phyloP scores from a whole-genome alignment of 2,329 filamentous ascomycete species.

The Venturiaceae sp. region DNA sequence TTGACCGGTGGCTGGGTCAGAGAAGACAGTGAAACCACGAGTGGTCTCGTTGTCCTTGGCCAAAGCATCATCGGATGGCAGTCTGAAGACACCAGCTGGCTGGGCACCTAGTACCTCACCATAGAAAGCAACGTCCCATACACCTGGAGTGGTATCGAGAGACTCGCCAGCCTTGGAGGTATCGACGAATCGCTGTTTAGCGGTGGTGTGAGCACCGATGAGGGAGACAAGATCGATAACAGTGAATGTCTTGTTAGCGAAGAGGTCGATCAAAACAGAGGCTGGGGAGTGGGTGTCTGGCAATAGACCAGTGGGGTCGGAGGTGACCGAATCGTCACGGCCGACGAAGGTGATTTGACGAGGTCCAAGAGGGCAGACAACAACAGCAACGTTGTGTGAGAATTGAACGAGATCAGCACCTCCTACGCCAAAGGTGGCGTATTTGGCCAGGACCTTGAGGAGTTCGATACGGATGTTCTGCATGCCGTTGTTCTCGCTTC shows the following conservation, averaged over 20 bases:
- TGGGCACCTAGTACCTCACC: not conserved
- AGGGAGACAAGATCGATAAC: conserved; percentile 43
- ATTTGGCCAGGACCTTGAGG: conserved; percentile 26
- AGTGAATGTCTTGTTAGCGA: conserved; percentile 41
- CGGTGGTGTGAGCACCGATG: conserved; percentile 43
- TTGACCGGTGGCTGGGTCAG: conserved; percentile 15
- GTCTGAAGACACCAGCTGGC: conserved; percentile 2
- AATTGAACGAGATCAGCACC: conserved; percentile 49
- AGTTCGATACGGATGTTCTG: conserved; percentile 29
- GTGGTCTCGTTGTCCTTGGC: not conserved
- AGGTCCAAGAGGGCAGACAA: conserved; percentile 42
- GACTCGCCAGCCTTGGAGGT: conserved; percentile 14
- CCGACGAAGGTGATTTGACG: conserved; percentile 35
- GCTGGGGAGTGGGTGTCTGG: conserved; percentile 29
- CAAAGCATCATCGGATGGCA: conserved; percentile 4
- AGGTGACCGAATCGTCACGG: not conserved
- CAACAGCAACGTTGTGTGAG: conserved; percentile 34
- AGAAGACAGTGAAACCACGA: conserved; percentile 15
- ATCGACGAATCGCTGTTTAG: conserved; percentile 38
- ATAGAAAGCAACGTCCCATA: conserved; percentile 12
- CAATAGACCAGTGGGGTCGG: conserved; percentile 1
- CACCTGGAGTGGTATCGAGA: conserved; percentile 11
- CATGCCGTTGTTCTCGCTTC: conserved; percentile 31
- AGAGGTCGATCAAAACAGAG: conserved; percentile 35
- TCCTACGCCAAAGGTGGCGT: conserved; percentile 31